Base-by-base conservation (phyloP, 257 asterid genomes). In the Apocynum venetum region DNA sequence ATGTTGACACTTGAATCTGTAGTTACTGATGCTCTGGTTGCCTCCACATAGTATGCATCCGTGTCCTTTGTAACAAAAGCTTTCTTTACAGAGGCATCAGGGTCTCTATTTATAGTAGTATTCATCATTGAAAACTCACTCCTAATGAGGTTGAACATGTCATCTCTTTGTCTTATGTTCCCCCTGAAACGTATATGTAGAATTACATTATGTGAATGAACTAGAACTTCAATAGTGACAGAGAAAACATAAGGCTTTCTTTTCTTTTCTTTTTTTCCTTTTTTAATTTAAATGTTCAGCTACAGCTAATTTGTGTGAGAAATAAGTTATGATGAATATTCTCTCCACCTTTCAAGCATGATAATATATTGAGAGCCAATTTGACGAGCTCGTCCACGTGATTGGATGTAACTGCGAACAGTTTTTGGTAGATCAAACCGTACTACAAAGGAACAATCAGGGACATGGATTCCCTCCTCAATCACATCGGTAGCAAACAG, bases 341-440 rank as follows among this genome's bases (percentile, higher is more conserved):
- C 31, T 9, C 74, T 48, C 81, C 84, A 92, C 98, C 98, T 94
- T 14, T 51, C 55, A 51, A 51, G 55, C 55, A 51, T 51, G 13
- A 51, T 11, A 72, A 92, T 81, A 85, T 80, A 92, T 73, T 81
- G 88, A 53, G 93, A 88, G 80, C 88, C 90, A 74, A 79, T 83
- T 68, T 86, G 87, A 69, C 84, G 84, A 83, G 92, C 95, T 76
- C 75, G 86, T 65, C 88, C 89, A 71, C 88, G 82, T 59, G 96
- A 92, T 73, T 87, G 93, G 80, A 86, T 78, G 76, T 86, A 87
- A 78, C 95, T 87, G 41, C 81, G 80, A 82, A 87, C 91, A 12
- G 91, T 86, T 83, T 88, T 81, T 4, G 97, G 98, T 38, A 89
- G 80, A 86, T 94, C 97, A 76, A 94, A 94, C n/a, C 88, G 82